phyloP scores from a whole-genome alignment of 352 stramenopile genomes.

The Phytopythium ostracodes region DNA sequence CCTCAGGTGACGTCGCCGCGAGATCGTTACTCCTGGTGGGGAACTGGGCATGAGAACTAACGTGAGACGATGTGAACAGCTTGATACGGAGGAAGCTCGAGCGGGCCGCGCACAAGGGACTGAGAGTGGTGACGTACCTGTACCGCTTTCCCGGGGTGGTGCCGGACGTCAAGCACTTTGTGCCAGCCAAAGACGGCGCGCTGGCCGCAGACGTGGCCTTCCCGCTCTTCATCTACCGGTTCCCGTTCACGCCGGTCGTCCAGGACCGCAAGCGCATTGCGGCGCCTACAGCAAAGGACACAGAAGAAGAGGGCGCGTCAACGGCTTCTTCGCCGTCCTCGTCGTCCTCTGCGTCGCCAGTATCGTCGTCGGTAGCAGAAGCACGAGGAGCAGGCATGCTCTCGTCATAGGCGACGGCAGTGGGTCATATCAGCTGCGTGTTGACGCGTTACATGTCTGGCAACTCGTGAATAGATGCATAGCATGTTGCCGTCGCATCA shows the following conservation, averaged over 20 bases:
- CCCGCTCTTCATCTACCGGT: conserved; percentile 74
- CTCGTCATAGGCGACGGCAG: background rate
- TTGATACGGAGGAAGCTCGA: conserved; percentile 45
- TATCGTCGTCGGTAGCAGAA: background rate
- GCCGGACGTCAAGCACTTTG: conserved; percentile 37
- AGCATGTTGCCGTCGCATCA: background rate
- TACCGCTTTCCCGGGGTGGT: conserved; percentile 55
- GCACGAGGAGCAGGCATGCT: background rate
- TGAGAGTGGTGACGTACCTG: conserved; percentile 77
- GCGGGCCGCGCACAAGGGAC: conserved; percentile 1
- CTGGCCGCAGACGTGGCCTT: conserved; percentile 41
- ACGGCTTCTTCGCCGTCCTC: background rate
- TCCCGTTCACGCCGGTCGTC: conserved; percentile 16
- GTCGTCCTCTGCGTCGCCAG: background rate
- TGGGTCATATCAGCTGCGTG: too few relatives aligned
- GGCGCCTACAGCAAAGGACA: background rate
- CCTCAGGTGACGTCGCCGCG: conserved; percentile 44
- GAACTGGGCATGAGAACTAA: background rate
- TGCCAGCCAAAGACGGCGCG: conserved; percentile 32
- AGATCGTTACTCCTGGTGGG: too few relatives aligned
- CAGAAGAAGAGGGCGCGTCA: background rate
- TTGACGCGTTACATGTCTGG: background rate
- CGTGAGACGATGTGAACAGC: conserved; percentile 13
- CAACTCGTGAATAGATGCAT: background rate
- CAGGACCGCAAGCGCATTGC: background rate